Conservation (phyloP, 805 yeast species). For the Candida taoyuanica region DNA sequence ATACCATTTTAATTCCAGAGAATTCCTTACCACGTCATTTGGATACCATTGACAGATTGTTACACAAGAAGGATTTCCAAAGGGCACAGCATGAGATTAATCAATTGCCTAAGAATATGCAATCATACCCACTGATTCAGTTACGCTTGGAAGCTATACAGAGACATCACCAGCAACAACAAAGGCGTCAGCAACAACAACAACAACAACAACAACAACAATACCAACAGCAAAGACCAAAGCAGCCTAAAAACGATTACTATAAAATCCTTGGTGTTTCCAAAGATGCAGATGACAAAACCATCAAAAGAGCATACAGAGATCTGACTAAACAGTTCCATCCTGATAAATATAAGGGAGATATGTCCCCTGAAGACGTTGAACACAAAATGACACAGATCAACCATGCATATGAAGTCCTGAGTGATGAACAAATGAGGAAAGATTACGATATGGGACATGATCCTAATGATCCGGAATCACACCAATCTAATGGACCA, state of each 20-base stretch:
- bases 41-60: conserved; percentile 33
- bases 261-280: conserved; percentile 73
- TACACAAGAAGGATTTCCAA: conserved; percentile 21
- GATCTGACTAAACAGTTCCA: conserved; percentile 75
- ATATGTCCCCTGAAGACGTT: conserved; percentile 59
- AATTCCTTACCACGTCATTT: conserved; percentile 29
- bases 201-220: conserved; percentile 35
- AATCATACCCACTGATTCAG: conserved; percentile 28
- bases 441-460: conserved; percentile 53
- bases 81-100: conserved; percentile 39
- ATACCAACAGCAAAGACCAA: conserved; percentile 29
- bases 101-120: conserved; percentile 35
- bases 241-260: conserved; percentile 53
- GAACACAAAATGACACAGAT: conserved; percentile 87
- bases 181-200: conserved; percentile 41
- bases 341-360: conserved; percentile 85
- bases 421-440: conserved; percentile 61
- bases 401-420: conserved; percentile 86
- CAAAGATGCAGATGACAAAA: conserved; percentile 60
- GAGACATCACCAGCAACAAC: conserved; percentile 33
- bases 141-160: conserved; percentile 30
- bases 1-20: conserved; percentile 25
- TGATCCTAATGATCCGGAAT: conserved; percentile 42
- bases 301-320: conserved; percentile 79
- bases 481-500: conserved; percentile 11